Conservation (phyloP, 1,139 yeast genomes). For the Debaryomycetaceae sp. region DNA sequence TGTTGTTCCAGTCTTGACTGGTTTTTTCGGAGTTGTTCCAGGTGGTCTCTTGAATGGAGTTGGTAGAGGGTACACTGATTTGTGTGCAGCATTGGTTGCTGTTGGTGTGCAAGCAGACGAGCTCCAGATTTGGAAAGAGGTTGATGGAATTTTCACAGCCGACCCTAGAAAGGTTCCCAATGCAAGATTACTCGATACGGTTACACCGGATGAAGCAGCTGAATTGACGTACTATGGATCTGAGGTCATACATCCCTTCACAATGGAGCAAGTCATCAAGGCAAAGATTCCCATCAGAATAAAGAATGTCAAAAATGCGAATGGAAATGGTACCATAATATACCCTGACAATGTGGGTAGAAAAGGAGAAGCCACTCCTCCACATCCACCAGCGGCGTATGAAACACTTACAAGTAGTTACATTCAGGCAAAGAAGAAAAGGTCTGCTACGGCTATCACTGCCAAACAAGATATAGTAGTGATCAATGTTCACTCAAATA, state of each 20-base stretch:
- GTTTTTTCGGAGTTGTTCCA: constrained; percentile 91
- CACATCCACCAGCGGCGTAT: constrained; percentile 86
- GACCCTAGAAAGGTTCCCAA: constrained; percentile 94
- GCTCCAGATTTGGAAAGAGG: constrained; percentile 97
- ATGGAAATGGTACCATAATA: constrained; percentile 86
- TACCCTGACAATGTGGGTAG: constrained; percentile 87
- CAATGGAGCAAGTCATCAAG: constrained; percentile 97
- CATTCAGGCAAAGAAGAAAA: constrained; percentile 49
- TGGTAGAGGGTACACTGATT: constrained; percentile 96
- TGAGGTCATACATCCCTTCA: constrained; percentile 97
- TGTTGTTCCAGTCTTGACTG: constrained; percentile 87
- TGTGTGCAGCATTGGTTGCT: constrained; percentile 95
- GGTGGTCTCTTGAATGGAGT: constrained; percentile 91
- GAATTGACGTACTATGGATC: constrained; percentile 96
- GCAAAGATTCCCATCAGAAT: constrained; percentile 96
- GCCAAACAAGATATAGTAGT: constrained; percentile 92
- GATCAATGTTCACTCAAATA: constrained; percentile 88
- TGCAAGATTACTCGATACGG: constrained; percentile 80
- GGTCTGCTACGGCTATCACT: constrained; percentile 96
- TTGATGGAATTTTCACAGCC: constrained; percentile 97
- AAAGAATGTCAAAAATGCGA: constrained; percentile 91
- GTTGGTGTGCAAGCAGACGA: constrained; percentile 92
- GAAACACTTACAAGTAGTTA: constrained; percentile 47
- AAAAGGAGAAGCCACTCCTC: constrained; percentile 86
- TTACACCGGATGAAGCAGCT: constrained; percentile 98